Percentiles rank a stretch among this genome's conserved stretches.
Conservation (phyloP, 352 stramenopile species). For the Phytopythium sindhum region DNA sequence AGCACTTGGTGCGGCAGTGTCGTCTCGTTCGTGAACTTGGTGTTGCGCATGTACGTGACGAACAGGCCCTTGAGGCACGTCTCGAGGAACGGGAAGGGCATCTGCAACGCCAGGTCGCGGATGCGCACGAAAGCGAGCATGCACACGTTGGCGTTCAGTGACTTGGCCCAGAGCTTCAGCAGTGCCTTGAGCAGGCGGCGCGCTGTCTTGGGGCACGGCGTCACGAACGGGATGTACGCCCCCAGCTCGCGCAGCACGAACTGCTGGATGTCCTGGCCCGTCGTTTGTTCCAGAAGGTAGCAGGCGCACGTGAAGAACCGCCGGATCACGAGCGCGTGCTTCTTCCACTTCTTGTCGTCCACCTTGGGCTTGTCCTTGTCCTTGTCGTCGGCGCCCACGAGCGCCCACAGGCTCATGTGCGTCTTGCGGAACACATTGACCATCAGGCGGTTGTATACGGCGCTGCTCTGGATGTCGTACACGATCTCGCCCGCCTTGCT, state of each 20-base stretch:
- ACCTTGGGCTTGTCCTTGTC: slow-evolving; percentile 36
- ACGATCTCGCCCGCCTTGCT: slow-evolving; percentile 72
- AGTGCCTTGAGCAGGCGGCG: slow-evolving; percentile 76
- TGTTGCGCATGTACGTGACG: slow-evolving; percentile 94
- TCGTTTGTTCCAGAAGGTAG: slow-evolving; percentile 91
- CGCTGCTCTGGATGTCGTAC: slow-evolving; percentile 92
- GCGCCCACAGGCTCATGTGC: slow-evolving; percentile 81
- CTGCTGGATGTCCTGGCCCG: slow-evolving; percentile 66
- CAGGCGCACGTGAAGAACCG: slow-evolving; percentile 91
- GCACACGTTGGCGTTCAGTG: slow-evolving; percentile 71
- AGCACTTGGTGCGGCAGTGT: slow-evolving; percentile 84
- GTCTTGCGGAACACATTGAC: slow-evolving; percentile 89
- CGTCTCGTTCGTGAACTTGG: slow-evolving; percentile 92
- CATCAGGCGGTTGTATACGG: slow-evolving; percentile 96
- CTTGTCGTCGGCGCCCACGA: slow-evolving; percentile 52
- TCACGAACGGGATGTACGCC: slow-evolving; percentile 71
- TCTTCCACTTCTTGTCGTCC: slow-evolving; percentile 81
- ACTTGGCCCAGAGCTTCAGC: slow-evolving; percentile 86
- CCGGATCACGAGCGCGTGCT: slow-evolving; percentile 78
- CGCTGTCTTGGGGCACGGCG: slow-evolving; percentile 65
- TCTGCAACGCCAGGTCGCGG: slow-evolving; percentile 91
- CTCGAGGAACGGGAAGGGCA: slow-evolving; percentile 97
- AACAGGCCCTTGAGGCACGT: slow-evolving; percentile 95
- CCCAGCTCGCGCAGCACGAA: slow-evolving; percentile 82
- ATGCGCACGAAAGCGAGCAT: slow-evolving; percentile 96